Conservation (phyloP, 2,329 filamentous ascomycete species). For the Sordariomycetes sp. region DNA sequence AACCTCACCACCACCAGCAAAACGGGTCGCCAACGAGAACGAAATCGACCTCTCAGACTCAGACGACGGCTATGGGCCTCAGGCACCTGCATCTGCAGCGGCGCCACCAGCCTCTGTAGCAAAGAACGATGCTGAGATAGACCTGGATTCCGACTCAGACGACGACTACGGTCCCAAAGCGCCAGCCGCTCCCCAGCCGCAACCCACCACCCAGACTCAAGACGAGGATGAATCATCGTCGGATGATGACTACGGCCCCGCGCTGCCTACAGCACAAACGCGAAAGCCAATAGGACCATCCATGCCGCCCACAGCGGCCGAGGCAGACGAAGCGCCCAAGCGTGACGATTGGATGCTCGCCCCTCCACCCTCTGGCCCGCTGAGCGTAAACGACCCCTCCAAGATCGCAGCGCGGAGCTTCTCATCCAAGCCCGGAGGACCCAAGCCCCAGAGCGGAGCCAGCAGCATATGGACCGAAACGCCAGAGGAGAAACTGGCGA, state of each 20-base stretch:
- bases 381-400: constrained; percentile 67
- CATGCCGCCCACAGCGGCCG: constrained; percentile 15
- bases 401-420: constrained; percentile 78
- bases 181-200: constrained; percentile 4
- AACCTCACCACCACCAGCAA: constrained; percentile 2
- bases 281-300: constrained; percentile 32
- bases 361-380: constrained; percentile 48
- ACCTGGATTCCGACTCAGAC: constrained; percentile 26
- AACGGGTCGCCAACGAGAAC: constrained; percentile 38
- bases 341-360: constrained; percentile 83
- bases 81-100: constrained; percentile 14
- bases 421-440: constrained; percentile 46
- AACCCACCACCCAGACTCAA: constrained; percentile 17
- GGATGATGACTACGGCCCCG: constrained; percentile 50
- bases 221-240: constrained; percentile 30
- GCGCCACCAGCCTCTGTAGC: constrained; percentile 12
- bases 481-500: constrained; percentile 74
- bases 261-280: constrained; percentile 38
- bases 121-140: constrained; percentile 30
- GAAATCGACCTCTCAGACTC: constrained; percentile 35
- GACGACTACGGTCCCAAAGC: constrained; percentile 26
- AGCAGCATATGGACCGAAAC: constrained; percentile 81
- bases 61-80: constrained; percentile 34
- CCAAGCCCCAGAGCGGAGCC: constrained; percentile 16
- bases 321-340: constrained; percentile 37